A percentile compares a stretch with the other conserved stretches of the same genome.
Conservation (phyloP, 1,284 basidiomycete genomes). For the Melampsora americana region DNA sequence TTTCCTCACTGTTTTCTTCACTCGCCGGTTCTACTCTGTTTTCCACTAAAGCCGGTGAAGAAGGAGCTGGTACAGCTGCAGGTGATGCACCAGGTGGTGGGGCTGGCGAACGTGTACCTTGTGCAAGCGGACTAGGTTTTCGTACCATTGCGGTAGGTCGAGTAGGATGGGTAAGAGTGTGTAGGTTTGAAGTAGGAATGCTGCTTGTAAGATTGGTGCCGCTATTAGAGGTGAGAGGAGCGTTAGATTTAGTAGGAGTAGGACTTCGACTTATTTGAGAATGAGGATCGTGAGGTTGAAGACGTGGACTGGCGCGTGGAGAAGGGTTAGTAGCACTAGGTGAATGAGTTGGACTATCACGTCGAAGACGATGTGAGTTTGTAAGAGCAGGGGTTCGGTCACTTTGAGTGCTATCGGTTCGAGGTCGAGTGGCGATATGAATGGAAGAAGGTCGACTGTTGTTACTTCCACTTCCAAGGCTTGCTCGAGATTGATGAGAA, state of each 20-base stretch:
- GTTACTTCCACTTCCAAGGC: neutral
- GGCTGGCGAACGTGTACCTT: neutral
- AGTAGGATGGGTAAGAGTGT: neutral
- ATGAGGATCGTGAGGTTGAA: neutral
- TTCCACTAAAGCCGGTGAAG: neutral
- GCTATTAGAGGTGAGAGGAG: neutral
- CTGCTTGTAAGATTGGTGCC: too few species aligned
- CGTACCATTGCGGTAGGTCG: constrained; percentile 17
- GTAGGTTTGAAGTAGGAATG: constrained; percentile 18
- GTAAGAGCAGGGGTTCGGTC: constrained; percentile 1
- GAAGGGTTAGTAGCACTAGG: neutral
- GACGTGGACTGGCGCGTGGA: constrained; percentile 1
- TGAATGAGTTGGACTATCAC: neutral
- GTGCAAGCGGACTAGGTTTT: constrained; percentile 34
- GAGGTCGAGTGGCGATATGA: constrained; percentile 9
- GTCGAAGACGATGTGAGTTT: neutral
- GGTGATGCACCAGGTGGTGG: constrained; percentile 7
- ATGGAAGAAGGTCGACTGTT: neutral
- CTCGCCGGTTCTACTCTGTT: constrained; percentile 1
- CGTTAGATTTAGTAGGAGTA: neutral
- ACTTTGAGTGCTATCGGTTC: constrained; percentile 14
- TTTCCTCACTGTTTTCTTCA: constrained; percentile 17
- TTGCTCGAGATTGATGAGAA: neutral
- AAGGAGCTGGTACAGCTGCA: constrained; percentile 12
- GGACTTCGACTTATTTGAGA: constrained; percentile 7